Conservation (phyloP, 768 basidiomycete genomes). For the Amylocystis lapponica region DNA sequence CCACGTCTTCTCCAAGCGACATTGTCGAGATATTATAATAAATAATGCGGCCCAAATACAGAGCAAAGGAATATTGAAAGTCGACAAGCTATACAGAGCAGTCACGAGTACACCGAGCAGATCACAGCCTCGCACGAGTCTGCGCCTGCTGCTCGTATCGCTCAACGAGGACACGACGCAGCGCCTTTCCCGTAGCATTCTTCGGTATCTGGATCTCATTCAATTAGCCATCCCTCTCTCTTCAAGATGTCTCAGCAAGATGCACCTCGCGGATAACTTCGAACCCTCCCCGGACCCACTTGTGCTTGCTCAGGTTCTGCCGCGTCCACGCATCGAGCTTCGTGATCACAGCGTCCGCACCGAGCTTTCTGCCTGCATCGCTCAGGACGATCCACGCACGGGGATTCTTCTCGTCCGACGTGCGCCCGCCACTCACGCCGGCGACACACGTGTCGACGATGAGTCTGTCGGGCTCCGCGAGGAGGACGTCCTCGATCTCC, state of each 20-base stretch:
- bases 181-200: conserved; percentile 65
- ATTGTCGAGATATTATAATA: no score
- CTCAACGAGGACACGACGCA: conserved; percentile 58
- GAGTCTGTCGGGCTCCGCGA: conserved; percentile 54
- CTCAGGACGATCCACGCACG: conserved; percentile 77
- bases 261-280: conserved; percentile 57
- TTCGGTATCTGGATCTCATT: conserved; percentile 54
- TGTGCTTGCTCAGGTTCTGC: conserved; percentile 63
- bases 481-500: conserved; percentile 67
- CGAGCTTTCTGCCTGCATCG: conserved; percentile 42
- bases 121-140: conserved; percentile 11
- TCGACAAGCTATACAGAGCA: no score
- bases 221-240: neutral
- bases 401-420: conserved; percentile 67
- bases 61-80: no score
- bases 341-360: conserved; percentile 33
- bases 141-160: conserved; percentile 36
- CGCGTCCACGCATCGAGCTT: conserved; percentile 57
- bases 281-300: conserved; percentile 72
- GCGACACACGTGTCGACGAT: conserved; percentile 66
- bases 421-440: conserved; percentile 67
- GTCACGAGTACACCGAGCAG: neutral
- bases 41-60: no score
- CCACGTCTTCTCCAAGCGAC: no score
- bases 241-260: conserved; percentile 3